Base-by-base conservation (phyloP, 306 rosid genomes). In the Trifolium fragiferum region DNA sequence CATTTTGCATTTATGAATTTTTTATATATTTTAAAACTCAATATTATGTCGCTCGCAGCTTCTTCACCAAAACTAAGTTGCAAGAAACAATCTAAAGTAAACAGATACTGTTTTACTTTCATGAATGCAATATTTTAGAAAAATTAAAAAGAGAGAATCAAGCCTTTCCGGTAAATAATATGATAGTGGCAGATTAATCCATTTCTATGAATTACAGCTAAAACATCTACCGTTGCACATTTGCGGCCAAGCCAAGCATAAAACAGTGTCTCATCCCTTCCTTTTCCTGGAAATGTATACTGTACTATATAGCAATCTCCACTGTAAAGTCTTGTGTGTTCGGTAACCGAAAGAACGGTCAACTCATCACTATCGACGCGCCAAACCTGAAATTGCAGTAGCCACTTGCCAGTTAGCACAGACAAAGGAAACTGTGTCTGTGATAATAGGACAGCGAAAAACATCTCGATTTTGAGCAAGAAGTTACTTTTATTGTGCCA, bases 251-350 rank as follows among this genome's bases (percentile, higher is more conserved):
- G 46, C 98, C 98, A 93, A 50, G 88, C 86, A 82, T 88, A 93
- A 81, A 88, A 83, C 27, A 93, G 84, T 66, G 82, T 88, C 78
- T 84, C 98, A 19, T 90, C 96, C 80, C 86, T 91, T 80, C 85
- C 92, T 49, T 82, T 88, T 72, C 84, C 92, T 75, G 87, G 83
- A 82, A 85, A 89, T 62, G 89, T 83, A 78, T 87, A 93, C 68
- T 89, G 92, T 71, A 87, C 80, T 33, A 91, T 83, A 80, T 93
- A 91, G 92, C 97, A 89, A 83, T 93, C 97, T 71, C 98, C 92
- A 40, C 89, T 84, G 83, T 83, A 91, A 80, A 93, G 77, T 76
- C 86, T 89, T 53, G 73, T 84, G 68, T 79, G 87, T 78, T 87
- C 97, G n/a, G 67, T 37, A 75, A 50, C 84, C 37, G 94, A 81